Evolutionary conservation across 768 basidiomycete species (phyloP).

Genomic region (Leucocoprinus leucothites): DNA sequence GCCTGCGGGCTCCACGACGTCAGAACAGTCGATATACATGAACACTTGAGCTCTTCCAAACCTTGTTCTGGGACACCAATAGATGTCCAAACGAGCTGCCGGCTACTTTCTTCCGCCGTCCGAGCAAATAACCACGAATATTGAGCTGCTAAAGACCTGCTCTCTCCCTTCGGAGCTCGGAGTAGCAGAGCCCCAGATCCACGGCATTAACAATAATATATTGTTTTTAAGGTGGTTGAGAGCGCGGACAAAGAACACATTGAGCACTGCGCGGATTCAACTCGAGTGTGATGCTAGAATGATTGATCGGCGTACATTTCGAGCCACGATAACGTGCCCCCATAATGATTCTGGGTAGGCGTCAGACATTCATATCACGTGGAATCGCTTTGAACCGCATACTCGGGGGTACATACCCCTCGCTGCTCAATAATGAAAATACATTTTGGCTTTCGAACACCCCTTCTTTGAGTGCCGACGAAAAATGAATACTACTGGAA

Average conservation of each 20-base stretch:
- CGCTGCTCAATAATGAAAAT: slow-evolving; percentile 25
- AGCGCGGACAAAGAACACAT: slow-evolving; percentile 36
- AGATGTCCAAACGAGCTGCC: slow-evolving; percentile 30
- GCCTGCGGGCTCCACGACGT: slow-evolving; percentile 27
- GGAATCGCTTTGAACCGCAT: no score
- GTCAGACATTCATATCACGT: no score
- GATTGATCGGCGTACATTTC: no score
- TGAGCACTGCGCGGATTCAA: slow-evolving; percentile 31
- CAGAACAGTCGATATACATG: slow-evolving; percentile 22
- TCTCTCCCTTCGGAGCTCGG: slow-evolving; percentile 25
- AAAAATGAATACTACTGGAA: slow-evolving; percentile 36
- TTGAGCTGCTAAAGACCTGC: not conserved
- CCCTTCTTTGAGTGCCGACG: slow-evolving; percentile 18
- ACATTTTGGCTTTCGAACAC: slow-evolving; percentile 21
- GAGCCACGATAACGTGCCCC: slow-evolving; percentile 25
- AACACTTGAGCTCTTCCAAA: slow-evolving; percentile 19
- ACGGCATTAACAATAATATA: slow-evolving; percentile 33
- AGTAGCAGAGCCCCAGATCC: slow-evolving; percentile 42
- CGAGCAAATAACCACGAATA: slow-evolving; percentile 26
- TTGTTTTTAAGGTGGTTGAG: slow-evolving; percentile 28
- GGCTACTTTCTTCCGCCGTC: slow-evolving; percentile 35
- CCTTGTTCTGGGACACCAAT: slow-evolving; percentile 19
- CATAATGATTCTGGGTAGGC: not conserved
- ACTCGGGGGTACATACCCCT: slow-evolving; percentile 22
- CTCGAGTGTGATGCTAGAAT: slow-evolving; percentile 11